phyloP scores from a whole-genome alignment of 2,329 filamentous ascomycete genomes.

The Fusarium burgessii region DNA sequence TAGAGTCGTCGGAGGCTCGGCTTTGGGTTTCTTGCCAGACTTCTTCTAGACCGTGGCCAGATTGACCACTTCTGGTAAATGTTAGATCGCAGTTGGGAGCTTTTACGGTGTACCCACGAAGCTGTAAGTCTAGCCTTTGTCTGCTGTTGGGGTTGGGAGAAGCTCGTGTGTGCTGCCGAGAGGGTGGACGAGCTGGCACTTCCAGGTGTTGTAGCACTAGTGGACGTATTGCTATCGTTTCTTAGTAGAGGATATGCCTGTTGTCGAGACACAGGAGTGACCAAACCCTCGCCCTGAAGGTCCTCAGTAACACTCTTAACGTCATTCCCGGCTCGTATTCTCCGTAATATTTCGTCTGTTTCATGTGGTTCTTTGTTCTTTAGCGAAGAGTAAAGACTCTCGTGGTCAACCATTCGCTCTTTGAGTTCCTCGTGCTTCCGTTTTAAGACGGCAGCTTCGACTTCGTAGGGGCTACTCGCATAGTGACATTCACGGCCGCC shows the following conservation, averaged over 20 bases:
- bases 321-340: conserved; percentile 26
- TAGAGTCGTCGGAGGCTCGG: not conserved
- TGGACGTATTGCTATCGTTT: conserved; percentile 4
- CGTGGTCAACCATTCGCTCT: conserved; percentile 6
- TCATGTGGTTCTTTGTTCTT: conserved; percentile 13
- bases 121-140: conserved; percentile 11
- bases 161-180: not conserved
- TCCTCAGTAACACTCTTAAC: conserved; percentile 13
- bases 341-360: conserved; percentile 25
- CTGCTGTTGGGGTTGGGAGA: not conserved
- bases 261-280: not conserved
- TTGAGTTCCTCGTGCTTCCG: conserved; percentile 25
- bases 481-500: conserved; percentile 25
- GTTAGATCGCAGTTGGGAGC: not conserved
- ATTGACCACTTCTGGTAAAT: not conserved
- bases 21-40: not conserved
- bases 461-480: conserved; percentile 14
- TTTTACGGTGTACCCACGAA: conserved; percentile 7
- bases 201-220: conserved; percentile 3
- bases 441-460: conserved; percentile 16
- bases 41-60: conserved; percentile 11
- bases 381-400: conserved; percentile 20
- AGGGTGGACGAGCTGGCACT: conserved; percentile 3
- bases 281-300: not conserved
- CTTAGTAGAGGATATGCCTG: not conserved